Evolutionary conservation across 345 rosid species (phyloP).

Genomic region (Citrus reticulata): DNA sequence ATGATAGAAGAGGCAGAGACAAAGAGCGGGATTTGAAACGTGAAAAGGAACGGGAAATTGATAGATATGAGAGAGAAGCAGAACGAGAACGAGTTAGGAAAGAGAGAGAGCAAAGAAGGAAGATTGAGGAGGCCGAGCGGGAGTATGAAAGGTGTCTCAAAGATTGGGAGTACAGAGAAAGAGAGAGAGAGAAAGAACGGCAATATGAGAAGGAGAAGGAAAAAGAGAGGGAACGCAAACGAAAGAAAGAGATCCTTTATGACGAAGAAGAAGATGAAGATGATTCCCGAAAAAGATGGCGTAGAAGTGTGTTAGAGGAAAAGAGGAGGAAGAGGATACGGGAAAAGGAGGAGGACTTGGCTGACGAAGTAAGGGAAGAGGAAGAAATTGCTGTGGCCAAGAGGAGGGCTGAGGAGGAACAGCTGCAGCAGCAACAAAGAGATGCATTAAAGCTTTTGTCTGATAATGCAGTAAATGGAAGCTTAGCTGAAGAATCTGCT

Average conservation of each 20-base stretch:
- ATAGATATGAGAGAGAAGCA: conserved; percentile 86
- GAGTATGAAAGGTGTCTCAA: conserved; percentile 82
- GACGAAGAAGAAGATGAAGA: conserved; percentile 87
- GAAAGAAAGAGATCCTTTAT: conserved; percentile 75
- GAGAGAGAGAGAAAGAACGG: conserved; percentile 85
- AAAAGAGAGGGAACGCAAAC: conserved; percentile 85
- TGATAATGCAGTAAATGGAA: conserved; percentile 43
- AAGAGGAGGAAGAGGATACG: conserved; percentile 65
- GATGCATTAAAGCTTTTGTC: conserved; percentile 56
- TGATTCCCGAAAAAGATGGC: conserved; percentile 85
- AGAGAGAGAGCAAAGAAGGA: conserved; percentile 94
- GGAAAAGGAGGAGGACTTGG: conserved; percentile 85
- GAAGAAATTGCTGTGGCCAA: conserved; percentile 82
- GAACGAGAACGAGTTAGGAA: conserved; percentile 82
- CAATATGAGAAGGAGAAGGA: conserved; percentile 93
- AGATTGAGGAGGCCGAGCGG: conserved; percentile 87
- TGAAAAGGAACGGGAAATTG: conserved; percentile 86
- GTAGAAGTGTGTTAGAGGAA: conserved; percentile 67
- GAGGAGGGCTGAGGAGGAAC: conserved; percentile 79
- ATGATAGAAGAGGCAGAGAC: conserved; percentile 81
- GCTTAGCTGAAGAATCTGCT: conserved; percentile 28
- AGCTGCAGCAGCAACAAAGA: conserved; percentile 51
- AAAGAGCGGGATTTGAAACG: conserved; percentile 59
- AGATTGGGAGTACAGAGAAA: conserved; percentile 95
- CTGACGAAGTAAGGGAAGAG: conserved; percentile 71